Conservation (phyloP, 176 grass and related monocot species). For the Poa annua region DNA sequence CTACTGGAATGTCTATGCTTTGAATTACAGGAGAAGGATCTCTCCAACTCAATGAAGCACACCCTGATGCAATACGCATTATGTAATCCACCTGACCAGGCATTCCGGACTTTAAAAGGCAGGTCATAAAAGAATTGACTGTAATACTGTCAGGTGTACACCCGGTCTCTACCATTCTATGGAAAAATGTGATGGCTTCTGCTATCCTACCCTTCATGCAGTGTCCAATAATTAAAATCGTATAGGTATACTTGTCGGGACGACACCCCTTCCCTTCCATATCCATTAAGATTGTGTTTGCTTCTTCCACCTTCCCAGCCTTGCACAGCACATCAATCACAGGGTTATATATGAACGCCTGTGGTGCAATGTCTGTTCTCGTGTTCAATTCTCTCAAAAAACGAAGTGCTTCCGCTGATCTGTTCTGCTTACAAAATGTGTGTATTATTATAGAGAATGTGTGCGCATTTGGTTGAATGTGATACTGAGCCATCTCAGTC, state of each 20-base stretch:
- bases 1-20: conserved; percentile 64
- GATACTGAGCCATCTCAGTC: conserved; percentile 64
- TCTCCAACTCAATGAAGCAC: conserved; percentile 51
- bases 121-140: conserved; percentile 75
- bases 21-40: conserved; percentile 51
- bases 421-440: conserved; percentile 77
- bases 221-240: conserved; percentile 88
- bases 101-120: conserved; percentile 90
- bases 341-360: conserved; percentile 82
- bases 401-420: conserved; percentile 60
- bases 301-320: conserved; percentile 73
- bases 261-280: conserved; percentile 70
- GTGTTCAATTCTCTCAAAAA: conserved; percentile 65
- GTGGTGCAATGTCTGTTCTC: conserved; percentile 68
- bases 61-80: conserved; percentile 59
- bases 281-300: conserved; percentile 60
- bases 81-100: conserved; percentile 70
- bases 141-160: conserved; percentile 76
- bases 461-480: conserved; percentile 70
- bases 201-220: conserved; percentile 92
- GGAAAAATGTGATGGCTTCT: conserved; percentile 71
- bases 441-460: conserved; percentile 83
- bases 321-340: conserved; percentile 84
- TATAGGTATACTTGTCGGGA: conserved; percentile 96
- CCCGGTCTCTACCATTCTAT: conserved; percentile 72